Evolutionary conservation across 257 asterid genomes (phyloP).

Genomic region (Eustoma russellianum): DNA sequence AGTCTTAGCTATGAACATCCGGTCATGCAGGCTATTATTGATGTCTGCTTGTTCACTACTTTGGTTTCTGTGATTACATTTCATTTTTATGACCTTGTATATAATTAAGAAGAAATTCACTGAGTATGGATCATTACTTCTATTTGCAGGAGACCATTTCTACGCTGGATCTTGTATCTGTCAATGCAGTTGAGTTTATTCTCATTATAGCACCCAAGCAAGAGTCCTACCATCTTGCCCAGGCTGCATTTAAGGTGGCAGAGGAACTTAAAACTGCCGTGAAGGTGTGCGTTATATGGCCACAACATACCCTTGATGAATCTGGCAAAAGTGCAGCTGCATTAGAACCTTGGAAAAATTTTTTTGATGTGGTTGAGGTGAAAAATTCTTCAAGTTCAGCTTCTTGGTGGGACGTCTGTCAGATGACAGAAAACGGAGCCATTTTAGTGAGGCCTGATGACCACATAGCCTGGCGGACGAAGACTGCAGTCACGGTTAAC

Average conservation of each 20-base stretch:
- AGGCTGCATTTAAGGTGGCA: constrained; percentile 58
- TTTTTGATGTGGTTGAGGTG: constrained; percentile 49
- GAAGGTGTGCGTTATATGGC: constrained; percentile 72
- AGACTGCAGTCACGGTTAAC: constrained; percentile 25
- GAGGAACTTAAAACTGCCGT: constrained; percentile 35
- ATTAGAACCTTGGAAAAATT: constrained; percentile 50
- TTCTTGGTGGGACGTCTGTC: constrained; percentile 91
- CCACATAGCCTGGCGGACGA: constrained; percentile 72
- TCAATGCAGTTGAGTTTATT: constrained; percentile 52
- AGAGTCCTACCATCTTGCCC: constrained; percentile 60
- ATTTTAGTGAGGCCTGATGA: constrained; percentile 93
- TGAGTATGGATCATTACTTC: background rate
- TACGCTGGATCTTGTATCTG: constrained; percentile 64
- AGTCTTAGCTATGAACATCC: background rate
- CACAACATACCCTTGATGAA: constrained; percentile 22
- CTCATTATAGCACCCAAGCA: constrained; percentile 70
- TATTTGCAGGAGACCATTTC: constrained; percentile 48
- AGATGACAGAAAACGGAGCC: constrained; percentile 61
- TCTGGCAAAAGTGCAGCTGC: constrained; percentile 28
- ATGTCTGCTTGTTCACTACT: background rate
- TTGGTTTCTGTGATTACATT: no score
- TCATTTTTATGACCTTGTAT: background rate
- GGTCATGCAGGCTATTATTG: background rate
- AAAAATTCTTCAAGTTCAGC: constrained; percentile 25
- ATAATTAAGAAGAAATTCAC: background rate